A percentile compares a stretch with the other conserved stretches of the same genome.
These are phyloP conservation scores for Ploettnerulaceae sp. DNA, from an alignment of 2,329 filamentous ascomycete genomes.

Conservation along the genomic window DNA sequence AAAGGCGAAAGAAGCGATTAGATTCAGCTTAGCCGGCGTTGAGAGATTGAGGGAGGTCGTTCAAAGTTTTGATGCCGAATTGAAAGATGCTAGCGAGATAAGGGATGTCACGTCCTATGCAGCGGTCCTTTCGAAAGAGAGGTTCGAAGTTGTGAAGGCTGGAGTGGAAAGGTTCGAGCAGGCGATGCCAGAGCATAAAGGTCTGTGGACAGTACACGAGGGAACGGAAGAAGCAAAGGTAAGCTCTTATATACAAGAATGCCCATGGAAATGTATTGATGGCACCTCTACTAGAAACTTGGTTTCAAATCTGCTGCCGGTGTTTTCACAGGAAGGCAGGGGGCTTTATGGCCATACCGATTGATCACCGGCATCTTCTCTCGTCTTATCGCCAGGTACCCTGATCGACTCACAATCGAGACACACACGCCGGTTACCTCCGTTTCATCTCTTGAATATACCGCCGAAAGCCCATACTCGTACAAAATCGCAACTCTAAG, in stretches of 20 bases:
- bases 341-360: conserved; percentile 77
- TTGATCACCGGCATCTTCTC: conserved; percentile 67
- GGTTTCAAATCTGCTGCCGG: background rate
- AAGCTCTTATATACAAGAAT: too few species aligned
- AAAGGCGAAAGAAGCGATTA: conserved; percentile 66
- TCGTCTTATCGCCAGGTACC: conserved; percentile 27
- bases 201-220: too few species aligned
- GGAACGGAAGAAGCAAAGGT: too few species aligned
- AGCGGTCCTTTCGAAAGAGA: too few species aligned
- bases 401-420: conserved; percentile 36
- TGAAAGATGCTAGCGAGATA: too few species aligned
- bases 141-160: too few species aligned
- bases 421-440: conserved; percentile 37
- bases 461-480: too few species aligned
- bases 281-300: too few species aligned
- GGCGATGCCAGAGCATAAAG: too few species aligned
- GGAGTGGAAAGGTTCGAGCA: too few species aligned
- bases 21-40: conserved; percentile 59
- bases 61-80: conserved; percentile 13
- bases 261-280: too few species aligned
- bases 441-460: conserved; percentile 22
- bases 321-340: conserved; percentile 46
- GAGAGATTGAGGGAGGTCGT: conserved; percentile 44
- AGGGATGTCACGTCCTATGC: too few species aligned
- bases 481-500: conserved; percentile 63